Evolutionary conservation across 2,329 filamentous ascomycete genomes (phyloP).

Genomic region (Leptographium wingfieldii): DNA sequence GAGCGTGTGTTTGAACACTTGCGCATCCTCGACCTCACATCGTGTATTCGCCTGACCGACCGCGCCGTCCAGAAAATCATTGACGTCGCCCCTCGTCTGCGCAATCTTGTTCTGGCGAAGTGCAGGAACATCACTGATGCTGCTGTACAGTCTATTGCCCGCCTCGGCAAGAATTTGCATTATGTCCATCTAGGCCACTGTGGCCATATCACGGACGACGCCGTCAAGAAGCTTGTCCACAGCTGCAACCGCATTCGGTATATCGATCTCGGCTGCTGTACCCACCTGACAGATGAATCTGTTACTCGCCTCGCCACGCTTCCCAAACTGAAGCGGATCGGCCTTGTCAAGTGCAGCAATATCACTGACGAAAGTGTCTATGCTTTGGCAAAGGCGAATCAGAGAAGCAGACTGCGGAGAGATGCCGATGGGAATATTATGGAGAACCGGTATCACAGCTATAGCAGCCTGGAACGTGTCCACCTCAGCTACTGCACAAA

Average conservation of each 20-base stretch:
- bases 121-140: conserved; percentile 86
- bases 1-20: conserved; percentile 69
- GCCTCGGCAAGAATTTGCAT: conserved; percentile 87
- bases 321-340: conserved; percentile 88
- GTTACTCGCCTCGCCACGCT: conserved; percentile 73
- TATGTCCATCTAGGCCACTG: conserved; percentile 96
- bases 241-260: conserved; percentile 89
- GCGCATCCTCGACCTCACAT: conserved; percentile 86
- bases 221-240: conserved; percentile 72
- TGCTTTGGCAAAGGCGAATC: conserved; percentile 63
- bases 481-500: conserved; percentile 92
- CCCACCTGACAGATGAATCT: conserved; percentile 74
- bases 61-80: conserved; percentile 82
- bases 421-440: conserved; percentile 34
- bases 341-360: conserved; percentile 80
- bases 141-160: conserved; percentile 76
- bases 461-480: conserved; percentile 72
- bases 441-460: conserved; percentile 40
- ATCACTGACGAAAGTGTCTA: conserved; percentile 87
- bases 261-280: conserved; percentile 94
- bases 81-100: conserved; percentile 68
- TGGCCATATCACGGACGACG: conserved; percentile 76
- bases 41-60: conserved; percentile 73
- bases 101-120: conserved; percentile 89
- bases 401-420: conserved; percentile 34